Base-by-base conservation (phyloP, 805 yeast genomes). In the Pichia phayaonensis region DNA sequence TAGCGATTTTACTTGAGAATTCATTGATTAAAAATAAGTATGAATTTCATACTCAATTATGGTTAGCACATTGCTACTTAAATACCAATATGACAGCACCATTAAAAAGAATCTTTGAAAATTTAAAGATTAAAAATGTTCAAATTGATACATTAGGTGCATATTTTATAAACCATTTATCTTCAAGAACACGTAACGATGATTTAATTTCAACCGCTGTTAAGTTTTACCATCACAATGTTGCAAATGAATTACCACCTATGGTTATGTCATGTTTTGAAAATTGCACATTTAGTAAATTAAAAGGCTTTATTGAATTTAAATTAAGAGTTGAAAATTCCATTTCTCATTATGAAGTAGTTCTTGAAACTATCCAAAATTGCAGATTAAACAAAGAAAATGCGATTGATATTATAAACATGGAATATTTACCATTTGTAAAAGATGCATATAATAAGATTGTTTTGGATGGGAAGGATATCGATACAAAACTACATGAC, bases 71-170 rank as follows among this genome's bases (percentile, higher is more conserved):
- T 29, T 61, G 88, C 3, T 86, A 85, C 64, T 71, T 77, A 16
- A 61, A 73, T 20, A 59, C 88, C 10, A 89, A 89, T 45, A 70
- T 80, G 11, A 71, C 72, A 31, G 62, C 75, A 1, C 63, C 71
- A 41, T 83, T 90, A 0, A 57, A 64, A 34, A 61, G 64, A 8
- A 77, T 80, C 44, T 89, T 76, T 62, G 64, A 73, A 16, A 60
- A 71, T 1, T 65, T 90, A 47, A 78, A 80, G 38, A 77, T 89
- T 57, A 87, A 85, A 60, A 81, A 83, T 68, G 66, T 90, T 10
- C 98, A 92, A 65, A 71, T 75, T 46, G 97, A 90, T 59, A 77
- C 87, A 0, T 63, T 86, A 44, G 76, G 83, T 13, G 77, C 80
- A 54, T 72, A 76, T 54, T 58, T 83, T 11, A 65, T 73, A 11